Evolutionary conservation across 2,329 filamentous ascomycete species (phyloP), one percentile per base, ranked within the genome.

Genomic region (Scedosporium minutisporum): DNA sequence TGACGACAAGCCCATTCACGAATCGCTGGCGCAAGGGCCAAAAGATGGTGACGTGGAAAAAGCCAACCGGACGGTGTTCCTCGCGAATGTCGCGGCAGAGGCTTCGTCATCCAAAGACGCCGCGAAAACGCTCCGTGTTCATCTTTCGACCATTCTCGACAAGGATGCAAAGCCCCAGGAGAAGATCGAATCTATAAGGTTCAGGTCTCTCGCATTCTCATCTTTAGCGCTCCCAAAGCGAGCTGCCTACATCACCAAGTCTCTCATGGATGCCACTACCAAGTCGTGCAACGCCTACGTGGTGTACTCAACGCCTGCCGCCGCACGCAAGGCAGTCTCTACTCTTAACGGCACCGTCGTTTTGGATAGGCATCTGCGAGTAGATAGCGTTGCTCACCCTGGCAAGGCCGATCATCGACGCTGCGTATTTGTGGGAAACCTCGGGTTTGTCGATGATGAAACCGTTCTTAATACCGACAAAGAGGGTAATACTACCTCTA

Each of bases 401-500:
- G 82, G 89, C 14, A 84, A 87, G 48, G 85, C 87, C 18, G 93
- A 96, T 71, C 87, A 96, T 74, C 87, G 89, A 64, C 89, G 93
- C 62, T 99, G 95, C 74, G 87, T 99, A 16, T 99, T 99, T 71
- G 90, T 99, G 27, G 95, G 95, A 57, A 99, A 99, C 71, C 82
- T 99, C 1, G 92, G 91, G 59, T 99, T 99, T 70, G 91, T 99
- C 16, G 93, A 97, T 70, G 91, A 97, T 67, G 93, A 97, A 76
- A 89, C 84, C 46, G 80, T 88, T 60, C 76, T 89, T 23, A 83
- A 83, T 60, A 84, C 85, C 18, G 84, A 84, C 59, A 81, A 87
- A 41, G 85, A 86, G 48, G 87, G 84, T 60, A 82, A 87, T 55
- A 86, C 83, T 48, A 84, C 86, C 60, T 83, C 87, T 69, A 90